A percentile compares a stretch with the other conserved stretches of the same genome.
phyloP scores from a whole-genome alignment of 2,329 filamentous ascomycete species.

The Dactylella cylindrospora region DNA sequence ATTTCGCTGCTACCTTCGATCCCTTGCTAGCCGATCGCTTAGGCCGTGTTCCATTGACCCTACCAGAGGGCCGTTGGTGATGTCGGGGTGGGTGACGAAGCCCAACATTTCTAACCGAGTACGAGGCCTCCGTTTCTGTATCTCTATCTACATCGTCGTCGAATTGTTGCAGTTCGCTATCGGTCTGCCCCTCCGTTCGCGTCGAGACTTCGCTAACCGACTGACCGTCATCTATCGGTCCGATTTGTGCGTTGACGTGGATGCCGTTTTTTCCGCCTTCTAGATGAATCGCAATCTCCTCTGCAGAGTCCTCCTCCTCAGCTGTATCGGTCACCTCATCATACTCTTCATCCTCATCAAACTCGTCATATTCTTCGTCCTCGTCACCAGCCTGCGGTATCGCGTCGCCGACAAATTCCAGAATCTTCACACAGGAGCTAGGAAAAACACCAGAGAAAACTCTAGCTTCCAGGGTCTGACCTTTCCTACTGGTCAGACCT shows the following conservation, averaged over 20 bases:
- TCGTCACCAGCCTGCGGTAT: slow-evolving; percentile 55
- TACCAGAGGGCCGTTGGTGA: slow-evolving; percentile 31
- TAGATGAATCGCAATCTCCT: slow-evolving; percentile 43
- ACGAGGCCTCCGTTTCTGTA: slow-evolving; percentile 42
- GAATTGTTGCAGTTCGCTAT: slow-evolving; percentile 37
- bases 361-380: slow-evolving; percentile 58
- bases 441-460: slow-evolving; percentile 99
- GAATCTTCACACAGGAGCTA: slow-evolving; percentile 87
- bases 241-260: slow-evolving; percentile 37
- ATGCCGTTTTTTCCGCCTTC: slow-evolving; percentile 40
- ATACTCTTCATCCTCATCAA: slow-evolving; percentile 53
- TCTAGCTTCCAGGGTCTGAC: slow-evolving; percentile 88
- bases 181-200: slow-evolving; percentile 21
- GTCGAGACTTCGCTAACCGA: slow-evolving; percentile 42
- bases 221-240: slow-evolving; percentile 26
- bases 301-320: slow-evolving; percentile 50
- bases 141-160: slow-evolving; percentile 43
- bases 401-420: slow-evolving; percentile 73
- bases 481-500: slow-evolving; percentile 84
- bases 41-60: slow-evolving; percentile 34
- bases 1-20: slow-evolving; percentile 44
- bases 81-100: slow-evolving; percentile 31
- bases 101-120: slow-evolving; percentile 34
- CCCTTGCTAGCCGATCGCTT: slow-evolving; percentile 10
- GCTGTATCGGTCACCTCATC: slow-evolving; percentile 49